Conservation (phyloP, 192 early-diverging fungal genomes). For the Oehlia diaphana region DNA sequence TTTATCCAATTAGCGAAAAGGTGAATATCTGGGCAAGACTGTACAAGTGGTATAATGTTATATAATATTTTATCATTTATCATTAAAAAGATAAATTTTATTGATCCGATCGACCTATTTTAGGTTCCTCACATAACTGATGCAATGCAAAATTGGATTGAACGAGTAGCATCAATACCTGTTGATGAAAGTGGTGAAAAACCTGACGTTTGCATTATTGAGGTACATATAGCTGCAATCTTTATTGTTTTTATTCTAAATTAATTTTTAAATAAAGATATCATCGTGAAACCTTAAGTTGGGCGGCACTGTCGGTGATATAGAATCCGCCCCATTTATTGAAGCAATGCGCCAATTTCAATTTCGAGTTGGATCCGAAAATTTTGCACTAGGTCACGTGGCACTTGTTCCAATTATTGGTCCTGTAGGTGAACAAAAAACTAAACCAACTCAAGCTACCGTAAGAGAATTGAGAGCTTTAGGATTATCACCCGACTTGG, state of each 20-base stretch:
- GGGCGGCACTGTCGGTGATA: slow-evolving; percentile 98
- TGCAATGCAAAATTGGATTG: slow-evolving; percentile 97
- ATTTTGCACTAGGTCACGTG: slow-evolving; percentile 98
- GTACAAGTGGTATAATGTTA: slow-evolving; percentile 82
- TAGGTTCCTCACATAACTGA: slow-evolving; percentile 94
- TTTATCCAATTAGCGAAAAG: slow-evolving; percentile 60
- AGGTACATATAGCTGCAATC: slow-evolving; percentile 41
- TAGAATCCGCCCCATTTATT: slow-evolving; percentile 98
- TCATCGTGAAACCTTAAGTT: slow-evolving; percentile 35
- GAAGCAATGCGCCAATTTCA: slow-evolving; percentile 99
- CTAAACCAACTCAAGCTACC: slow-evolving; percentile 98
- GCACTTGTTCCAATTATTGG: slow-evolving; percentile 97
- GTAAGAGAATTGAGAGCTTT: slow-evolving; percentile 93
- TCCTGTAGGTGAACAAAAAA: slow-evolving; percentile 98
- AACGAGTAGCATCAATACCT: slow-evolving; percentile 88
- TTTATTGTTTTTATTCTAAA: background rate
- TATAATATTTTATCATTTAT: background rate
- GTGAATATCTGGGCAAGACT: slow-evolving; percentile 98
- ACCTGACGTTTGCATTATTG: slow-evolving; percentile 98
- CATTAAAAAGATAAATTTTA: slow-evolving; percentile 19
- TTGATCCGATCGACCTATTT: slow-evolving; percentile 14
- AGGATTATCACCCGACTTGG: slow-evolving; percentile 91
- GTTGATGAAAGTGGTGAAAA: slow-evolving; percentile 77
- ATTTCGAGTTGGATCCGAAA: slow-evolving; percentile 97
- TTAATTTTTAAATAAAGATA: background rate